phyloP scores from a whole-genome alignment of 1,284 basidiomycete species.

The Ganoderma lucidum region DNA sequence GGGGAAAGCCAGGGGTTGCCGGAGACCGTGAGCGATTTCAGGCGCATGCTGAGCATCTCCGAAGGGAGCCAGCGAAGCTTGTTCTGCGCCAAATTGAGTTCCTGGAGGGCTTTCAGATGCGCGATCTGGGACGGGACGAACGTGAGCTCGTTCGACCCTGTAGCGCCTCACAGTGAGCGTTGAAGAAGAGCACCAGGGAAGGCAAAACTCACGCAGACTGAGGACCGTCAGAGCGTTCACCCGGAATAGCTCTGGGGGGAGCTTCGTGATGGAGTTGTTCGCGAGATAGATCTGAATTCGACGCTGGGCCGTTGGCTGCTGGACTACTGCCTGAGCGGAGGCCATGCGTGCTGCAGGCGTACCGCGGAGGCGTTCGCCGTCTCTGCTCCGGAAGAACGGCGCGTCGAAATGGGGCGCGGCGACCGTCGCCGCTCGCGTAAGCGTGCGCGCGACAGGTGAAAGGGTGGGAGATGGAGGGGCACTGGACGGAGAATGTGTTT shows the following conservation, averaged over 20 bases:
- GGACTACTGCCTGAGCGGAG: constrained; percentile 19
- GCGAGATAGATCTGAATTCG: constrained; percentile 32
- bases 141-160: constrained; percentile 65
- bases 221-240: constrained; percentile 61
- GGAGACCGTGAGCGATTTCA: constrained; percentile 54
- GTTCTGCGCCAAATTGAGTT: constrained; percentile 72
- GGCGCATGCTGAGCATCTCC: constrained; percentile 65
- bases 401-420: constrained; percentile 28
- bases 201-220: constrained; percentile 56
- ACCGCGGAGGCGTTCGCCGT: constrained; percentile 23
- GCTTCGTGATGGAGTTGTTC: constrained; percentile 53
- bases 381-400: constrained; percentile 21
- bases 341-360: constrained; percentile 30
- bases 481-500: constrained; percentile 22
- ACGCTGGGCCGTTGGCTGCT: constrained; percentile 6
- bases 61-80: constrained; percentile 66
- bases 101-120: constrained; percentile 58
- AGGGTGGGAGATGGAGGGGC: constrained; percentile 28
- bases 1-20: constrained; percentile 65
- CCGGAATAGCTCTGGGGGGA: constrained; percentile 62
- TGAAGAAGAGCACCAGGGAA: neutral
- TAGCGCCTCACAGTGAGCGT: neutral
- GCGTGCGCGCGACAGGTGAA: constrained; percentile 14
- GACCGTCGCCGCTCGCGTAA: constrained; percentile 25
- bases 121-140: constrained; percentile 73